Percentiles rank a stretch among this genome's conserved stretches.
Evolutionary conservation across 169 alveolate species (phyloP).

Genomic region (Pseudocohnilembus persalinus): DNA sequence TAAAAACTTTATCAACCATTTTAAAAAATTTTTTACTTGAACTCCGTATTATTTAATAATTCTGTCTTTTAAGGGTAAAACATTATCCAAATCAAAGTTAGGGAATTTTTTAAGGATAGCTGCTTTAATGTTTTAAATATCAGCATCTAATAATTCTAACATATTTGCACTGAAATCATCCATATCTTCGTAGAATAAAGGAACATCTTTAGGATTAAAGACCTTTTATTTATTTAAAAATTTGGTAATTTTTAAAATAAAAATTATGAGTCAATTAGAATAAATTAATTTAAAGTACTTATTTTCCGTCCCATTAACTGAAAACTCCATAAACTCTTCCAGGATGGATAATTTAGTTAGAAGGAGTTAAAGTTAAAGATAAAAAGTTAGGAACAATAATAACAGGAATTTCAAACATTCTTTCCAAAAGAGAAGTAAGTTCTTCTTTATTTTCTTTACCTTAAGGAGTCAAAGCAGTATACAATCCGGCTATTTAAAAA

Average conservation of each 20-base stretch:
- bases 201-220: conserved; percentile 46
- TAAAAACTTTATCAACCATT: no score
- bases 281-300: conserved; percentile 2
- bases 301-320: conserved; percentile 69
- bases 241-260: no score
- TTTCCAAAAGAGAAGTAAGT: conserved; percentile 35
- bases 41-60: conserved; percentile 56
- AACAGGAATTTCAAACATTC: conserved; percentile 56
- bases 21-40: no score
- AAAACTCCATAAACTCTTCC: conserved; percentile 69
- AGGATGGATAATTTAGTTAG: conserved; percentile 73
- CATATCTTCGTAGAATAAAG: conserved; percentile 64
- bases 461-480: background rate
- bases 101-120: conserved; percentile 50
- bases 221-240: conserved; percentile 1
- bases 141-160: conserved; percentile 60
- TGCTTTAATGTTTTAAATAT: conserved; percentile 52
- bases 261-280: no score
- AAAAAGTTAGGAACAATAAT: conserved; percentile 57
- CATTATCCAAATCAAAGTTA: conserved; percentile 34
- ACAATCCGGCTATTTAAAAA: background rate
- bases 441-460: conserved; percentile 15
- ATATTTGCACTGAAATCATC: conserved; percentile 63
- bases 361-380: conserved; percentile 64
- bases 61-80: conserved; percentile 61